Base-by-base conservation (phyloP, 768 basidiomycete species). In the Kwoniella heveanensis region DNA sequence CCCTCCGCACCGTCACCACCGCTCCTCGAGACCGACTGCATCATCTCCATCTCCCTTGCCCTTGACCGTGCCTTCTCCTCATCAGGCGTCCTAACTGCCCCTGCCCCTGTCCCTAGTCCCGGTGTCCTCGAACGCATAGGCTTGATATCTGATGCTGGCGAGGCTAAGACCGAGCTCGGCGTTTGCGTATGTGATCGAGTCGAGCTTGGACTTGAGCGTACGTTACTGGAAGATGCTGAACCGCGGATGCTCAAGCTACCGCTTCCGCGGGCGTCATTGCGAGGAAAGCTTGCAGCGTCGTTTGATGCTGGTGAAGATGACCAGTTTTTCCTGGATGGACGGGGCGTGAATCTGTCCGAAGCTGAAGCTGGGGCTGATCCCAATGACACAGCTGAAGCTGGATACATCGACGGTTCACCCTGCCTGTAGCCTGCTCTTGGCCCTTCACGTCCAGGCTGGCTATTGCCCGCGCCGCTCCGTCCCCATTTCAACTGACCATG, bases 1-100 rank as follows among this genome's bases (percentile, higher is more conserved):
- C 77, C 75, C 58, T 77, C 73, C 15, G 72, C 73, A 1, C 77
- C 78, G 56, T 72, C 67, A 0, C 78, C 78, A n/a, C 78, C 78
- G 51, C 70, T 72, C 21, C 78, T 64, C 25, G 72, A 74, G 7
- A 79, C 77, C 56, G 65, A 69, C 37, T 75, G 76, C 21, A 79
- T 64, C 55, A 77, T 30, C 59, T 78, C 78, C 73, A 79, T 76
- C 51, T 72, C 72, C 37, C 64, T 60, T 9, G 53, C 44, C 37
- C 64, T 60, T 9, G 53, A 30, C 19, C 24, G 59, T 52, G 4
- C n/a, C 52, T 25, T 29, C 54, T 39, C 39, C 39, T 44, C 32
- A 36, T 36, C 32, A 6, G 32, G 13, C n/a, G n/a, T n/a, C n/a
- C n/a, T n/a, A n/a, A n/a, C n/a, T n/a, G n/a, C n/a, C n/a, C 32